Percentiles rank a stretch among this genome's conserved stretches.
Evolutionary conservation across 1,139 yeast species (phyloP).

Genomic region (Kodamaea anthophila): DNA sequence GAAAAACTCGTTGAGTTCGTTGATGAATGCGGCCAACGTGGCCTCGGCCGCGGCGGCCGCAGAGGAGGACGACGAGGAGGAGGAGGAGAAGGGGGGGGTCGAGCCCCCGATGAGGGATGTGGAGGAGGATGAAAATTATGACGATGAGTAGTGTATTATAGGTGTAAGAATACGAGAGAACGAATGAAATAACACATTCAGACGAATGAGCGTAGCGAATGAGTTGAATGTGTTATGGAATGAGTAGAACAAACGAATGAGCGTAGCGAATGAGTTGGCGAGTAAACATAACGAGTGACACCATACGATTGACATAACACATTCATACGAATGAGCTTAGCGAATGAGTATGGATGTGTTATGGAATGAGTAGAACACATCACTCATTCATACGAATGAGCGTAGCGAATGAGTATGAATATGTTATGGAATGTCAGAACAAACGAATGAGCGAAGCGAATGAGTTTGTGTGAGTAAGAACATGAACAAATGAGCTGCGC

Average conservation of each 20-base stretch:
- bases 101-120: constrained; percentile 73
- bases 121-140: constrained; percentile 81
- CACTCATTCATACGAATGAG: too few species aligned
- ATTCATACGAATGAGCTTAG: too few species aligned
- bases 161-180: background rate
- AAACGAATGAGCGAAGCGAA: too few species aligned
- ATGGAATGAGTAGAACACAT: too few species aligned
- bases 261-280: too few species aligned
- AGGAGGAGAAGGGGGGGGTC: constrained; percentile 22
- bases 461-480: too few species aligned
- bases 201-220: constrained; percentile 4
- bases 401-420: too few species aligned
- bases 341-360: too few species aligned
- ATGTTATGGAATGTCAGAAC: too few species aligned
- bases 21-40: constrained; percentile 27
- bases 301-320: too few species aligned
- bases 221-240: background rate
- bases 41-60: constrained; percentile 17
- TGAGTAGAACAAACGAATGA: background rate
- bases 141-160: constrained; percentile 38
- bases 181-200: constrained; percentile 2
- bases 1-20: constrained; percentile 19
- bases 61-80: constrained; percentile 31
- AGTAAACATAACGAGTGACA: too few species aligned
- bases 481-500: too few species aligned